Percentiles rank a stretch among this genome's conserved stretches.
Conservation (phyloP, 139 green algal species). For the Raphidocelis subcapitata region DNA sequence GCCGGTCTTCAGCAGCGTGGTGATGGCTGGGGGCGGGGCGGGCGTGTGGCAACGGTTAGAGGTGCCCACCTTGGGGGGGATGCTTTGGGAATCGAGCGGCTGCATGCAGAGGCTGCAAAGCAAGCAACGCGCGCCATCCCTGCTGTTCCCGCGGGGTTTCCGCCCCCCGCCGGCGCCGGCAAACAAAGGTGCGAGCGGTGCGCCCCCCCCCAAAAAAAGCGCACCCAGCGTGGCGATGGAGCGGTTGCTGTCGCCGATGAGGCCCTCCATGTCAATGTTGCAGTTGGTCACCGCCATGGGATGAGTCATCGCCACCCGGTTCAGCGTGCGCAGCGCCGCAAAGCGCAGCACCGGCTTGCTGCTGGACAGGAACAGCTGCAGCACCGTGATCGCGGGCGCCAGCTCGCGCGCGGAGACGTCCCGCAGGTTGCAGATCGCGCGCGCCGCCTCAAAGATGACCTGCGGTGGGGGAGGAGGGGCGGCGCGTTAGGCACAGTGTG, state of each 20-base stretch:
- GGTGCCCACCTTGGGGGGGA: too few relatives aligned
- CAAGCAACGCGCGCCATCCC: too few relatives aligned
- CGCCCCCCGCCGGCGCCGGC: too few relatives aligned
- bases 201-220: too few relatives aligned
- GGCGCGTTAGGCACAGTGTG: neutral
- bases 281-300: slow-evolving; percentile 93
- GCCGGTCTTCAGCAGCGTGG: slow-evolving; percentile 98
- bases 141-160: too few relatives aligned
- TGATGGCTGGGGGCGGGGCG: too few relatives aligned
- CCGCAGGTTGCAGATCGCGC: slow-evolving; percentile 91
- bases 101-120: too few relatives aligned
- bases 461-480: slow-evolving; percentile 43
- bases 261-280: slow-evolving; percentile 99
- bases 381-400: slow-evolving; percentile 92
- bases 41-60: too few relatives aligned
- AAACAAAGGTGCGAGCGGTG: too few relatives aligned
- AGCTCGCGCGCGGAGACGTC: slow-evolving; percentile 92
- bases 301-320: slow-evolving; percentile 93
- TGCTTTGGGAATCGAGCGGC: too few relatives aligned
- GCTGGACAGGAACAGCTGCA: slow-evolving; percentile 97
- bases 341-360: slow-evolving; percentile 97
- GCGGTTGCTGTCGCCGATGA: slow-evolving; percentile 92
- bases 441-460: slow-evolving; percentile 94
- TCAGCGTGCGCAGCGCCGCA: slow-evolving; percentile 85
- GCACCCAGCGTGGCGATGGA: slow-evolving; percentile 97